These are phyloP conservation scores for Begonia fuchsioides DNA, from an alignment of 306 rosid genomes.

Conservation along the genomic window DNA sequence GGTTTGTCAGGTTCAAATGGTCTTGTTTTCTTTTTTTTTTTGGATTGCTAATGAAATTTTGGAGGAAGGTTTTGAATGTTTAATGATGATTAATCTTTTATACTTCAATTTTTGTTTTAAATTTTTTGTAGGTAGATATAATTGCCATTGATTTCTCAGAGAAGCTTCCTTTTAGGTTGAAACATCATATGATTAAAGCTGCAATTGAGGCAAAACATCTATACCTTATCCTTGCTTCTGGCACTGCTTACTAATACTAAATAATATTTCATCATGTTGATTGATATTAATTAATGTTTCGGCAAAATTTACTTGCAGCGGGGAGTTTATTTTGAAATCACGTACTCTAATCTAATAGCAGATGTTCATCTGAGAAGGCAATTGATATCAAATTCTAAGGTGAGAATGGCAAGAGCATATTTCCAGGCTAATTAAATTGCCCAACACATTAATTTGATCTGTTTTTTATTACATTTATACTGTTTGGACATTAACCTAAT, in stretches of 20 bases:
- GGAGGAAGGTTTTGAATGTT: neutral
- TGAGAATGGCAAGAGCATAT: conserved; percentile 9
- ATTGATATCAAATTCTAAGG: conserved; percentile 66
- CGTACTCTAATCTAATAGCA: conserved; percentile 34
- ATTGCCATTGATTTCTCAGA: conserved; percentile 59
- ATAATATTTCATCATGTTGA: too few species aligned
- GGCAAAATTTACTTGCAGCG: conserved; percentile 28
- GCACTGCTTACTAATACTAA: neutral
- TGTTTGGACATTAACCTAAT: too few species aligned
- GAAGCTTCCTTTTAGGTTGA: conserved; percentile 59
- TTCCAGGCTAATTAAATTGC: neutral
- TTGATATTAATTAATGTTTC: too few species aligned
- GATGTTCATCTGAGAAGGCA: conserved; percentile 51
- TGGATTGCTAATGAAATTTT: neutral
- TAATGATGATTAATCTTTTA: too few species aligned
- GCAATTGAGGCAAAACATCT: conserved; percentile 44
- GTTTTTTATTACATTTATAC: too few species aligned
- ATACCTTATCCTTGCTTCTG: neutral
- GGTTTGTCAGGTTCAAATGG: conserved; percentile 23
- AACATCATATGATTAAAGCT: conserved; percentile 48
- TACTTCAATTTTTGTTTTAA: too few species aligned
- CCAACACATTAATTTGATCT: too few species aligned
- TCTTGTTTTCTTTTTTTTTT: neutral
- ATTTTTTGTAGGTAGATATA: too few species aligned
- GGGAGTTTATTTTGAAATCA: conserved; percentile 64